A percentile compares a stretch with the other conserved stretches of the same genome.
Evolutionary conservation across 768 basidiomycete species (phyloP).

Genomic region (Boletus tomentosulus): DNA sequence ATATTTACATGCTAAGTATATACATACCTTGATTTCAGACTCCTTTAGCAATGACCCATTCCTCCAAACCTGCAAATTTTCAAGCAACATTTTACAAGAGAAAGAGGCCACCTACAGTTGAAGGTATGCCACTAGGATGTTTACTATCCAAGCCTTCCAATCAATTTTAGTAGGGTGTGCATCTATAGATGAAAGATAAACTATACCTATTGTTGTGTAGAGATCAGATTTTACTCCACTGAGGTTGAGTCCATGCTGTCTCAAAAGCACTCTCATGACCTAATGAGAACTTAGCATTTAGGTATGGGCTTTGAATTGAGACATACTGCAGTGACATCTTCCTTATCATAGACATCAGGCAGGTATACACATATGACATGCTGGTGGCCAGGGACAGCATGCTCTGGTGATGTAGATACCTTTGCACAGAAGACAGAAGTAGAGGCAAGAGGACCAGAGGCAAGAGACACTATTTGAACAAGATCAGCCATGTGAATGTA

Average conservation of each 20-base stretch:
- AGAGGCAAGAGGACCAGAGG: constrained; percentile 56
- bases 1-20: not conserved
- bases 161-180: not conserved
- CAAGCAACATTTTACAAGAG: not conserved
- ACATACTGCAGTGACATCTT: constrained; percentile 49
- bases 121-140: constrained; percentile 66
- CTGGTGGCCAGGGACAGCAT: constrained; percentile 45
- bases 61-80: constrained; percentile 59
- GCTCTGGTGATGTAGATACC: constrained; percentile 58
- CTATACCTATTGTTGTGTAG: constrained; percentile 57
- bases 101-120: constrained; percentile 46
- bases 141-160: constrained; percentile 68
- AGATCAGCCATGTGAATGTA: not conserved
- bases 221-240: constrained; percentile 70
- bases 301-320: not conserved
- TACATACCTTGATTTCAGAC: constrained; percentile 56
- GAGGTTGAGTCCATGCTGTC: constrained; percentile 60
- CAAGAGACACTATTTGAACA: constrained; percentile 48
- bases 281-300: constrained; percentile 5
- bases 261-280: constrained; percentile 68
- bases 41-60: constrained; percentile 55
- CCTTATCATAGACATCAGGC: constrained; percentile 67
- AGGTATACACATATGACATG: constrained; percentile 72
- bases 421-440: constrained; percentile 58
- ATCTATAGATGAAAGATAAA: not conserved